These are phyloP conservation scores for Lasiosphaeria ovina DNA, from an alignment of 495 filamentous ascomycete species.

Conservation along the genomic window DNA sequence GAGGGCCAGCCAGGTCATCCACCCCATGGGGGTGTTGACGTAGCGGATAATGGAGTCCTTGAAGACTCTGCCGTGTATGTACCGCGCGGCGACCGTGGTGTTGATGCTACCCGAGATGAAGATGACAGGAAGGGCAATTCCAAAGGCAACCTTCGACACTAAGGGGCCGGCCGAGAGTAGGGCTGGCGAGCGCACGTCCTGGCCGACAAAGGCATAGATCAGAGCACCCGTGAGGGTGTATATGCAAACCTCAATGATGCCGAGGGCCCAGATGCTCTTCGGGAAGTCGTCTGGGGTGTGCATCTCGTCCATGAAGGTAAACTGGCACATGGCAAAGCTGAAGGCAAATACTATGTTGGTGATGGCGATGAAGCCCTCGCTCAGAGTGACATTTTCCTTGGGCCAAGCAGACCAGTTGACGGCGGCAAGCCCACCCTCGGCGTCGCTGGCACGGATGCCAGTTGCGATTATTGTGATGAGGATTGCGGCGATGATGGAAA, in stretches of 20 bases:
- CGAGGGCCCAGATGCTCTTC: constrained; percentile 65
- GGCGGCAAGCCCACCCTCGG: constrained; percentile 31
- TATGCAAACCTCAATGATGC: constrained; percentile 62
- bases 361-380: constrained; percentile 59
- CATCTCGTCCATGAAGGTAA: constrained; percentile 77
- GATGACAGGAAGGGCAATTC: constrained; percentile 77
- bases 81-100: constrained; percentile 57
- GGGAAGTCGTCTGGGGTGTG: constrained; percentile 63
- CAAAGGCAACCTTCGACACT: constrained; percentile 72
- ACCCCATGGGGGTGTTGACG: constrained; percentile 60
- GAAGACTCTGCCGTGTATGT: constrained; percentile 64
- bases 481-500: constrained; percentile 63
- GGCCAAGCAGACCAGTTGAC: constrained; percentile 46
- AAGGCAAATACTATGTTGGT: constrained; percentile 76
- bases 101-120: constrained; percentile 67
- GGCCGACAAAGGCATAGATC: constrained; percentile 74
- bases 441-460: constrained; percentile 47
- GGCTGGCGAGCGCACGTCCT: constrained; percentile 64
- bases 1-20: constrained; percentile 59
- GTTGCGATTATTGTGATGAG: constrained; percentile 67
- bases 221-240: constrained; percentile 67
- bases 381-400: constrained; percentile 36
- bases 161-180: constrained; percentile 60
- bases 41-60: constrained; percentile 52
- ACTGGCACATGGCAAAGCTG: constrained; percentile 68